Evolutionary conservation across 1,139 yeast species (phyloP), one percentile per base, ranked within the genome.

Genomic region (Blastobotrys ciferrii): DNA sequence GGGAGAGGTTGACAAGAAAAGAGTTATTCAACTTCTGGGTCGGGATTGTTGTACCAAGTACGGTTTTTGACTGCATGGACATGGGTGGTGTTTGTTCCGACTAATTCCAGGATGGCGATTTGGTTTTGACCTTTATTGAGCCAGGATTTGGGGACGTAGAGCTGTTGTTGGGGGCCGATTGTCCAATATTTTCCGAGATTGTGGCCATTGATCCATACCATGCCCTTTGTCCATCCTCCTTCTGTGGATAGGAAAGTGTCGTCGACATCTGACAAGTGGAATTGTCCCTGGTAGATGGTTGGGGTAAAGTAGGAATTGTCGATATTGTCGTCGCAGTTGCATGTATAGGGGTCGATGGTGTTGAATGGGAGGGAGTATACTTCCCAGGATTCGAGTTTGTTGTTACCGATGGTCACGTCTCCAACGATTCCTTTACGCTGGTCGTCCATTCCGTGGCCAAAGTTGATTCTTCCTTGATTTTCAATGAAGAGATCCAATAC

Each of bases 141-240:
- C 23, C 9, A 45, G 2, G 20, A 15, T 20, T 30, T 31, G 25
- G 49, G 49, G n/a, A 42, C 36, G 32, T 42, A 46, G 15, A 46
- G 32, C 19, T 37, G 37, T 32, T 46, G 49, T 45, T 46, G 49
- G 12, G 49, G 49, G 20, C 49, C 49, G 12, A 37, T 33, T 11
- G 14, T 31, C 46, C 46, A 46, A 19, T 46, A 46, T 20, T 46
- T 12, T 11, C 49, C 49, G 4, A 46, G 32, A 15, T 35, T 32
- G n/a, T 46, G 31, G 7, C 49, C 49, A 20, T 46, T 46, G 32
- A 46, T 32, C 42, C 45, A 42, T 6, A 46, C 49, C 7, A 42
- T 23, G 7, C 49, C 49, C 20, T 43, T 42, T 36, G 32, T 37
- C 42, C 49, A 43, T 23, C 28, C 28, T 12, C 42, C 43, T 12